Conservation (phyloP, 805 yeast species). For the Lipomyces anomalus region DNA sequence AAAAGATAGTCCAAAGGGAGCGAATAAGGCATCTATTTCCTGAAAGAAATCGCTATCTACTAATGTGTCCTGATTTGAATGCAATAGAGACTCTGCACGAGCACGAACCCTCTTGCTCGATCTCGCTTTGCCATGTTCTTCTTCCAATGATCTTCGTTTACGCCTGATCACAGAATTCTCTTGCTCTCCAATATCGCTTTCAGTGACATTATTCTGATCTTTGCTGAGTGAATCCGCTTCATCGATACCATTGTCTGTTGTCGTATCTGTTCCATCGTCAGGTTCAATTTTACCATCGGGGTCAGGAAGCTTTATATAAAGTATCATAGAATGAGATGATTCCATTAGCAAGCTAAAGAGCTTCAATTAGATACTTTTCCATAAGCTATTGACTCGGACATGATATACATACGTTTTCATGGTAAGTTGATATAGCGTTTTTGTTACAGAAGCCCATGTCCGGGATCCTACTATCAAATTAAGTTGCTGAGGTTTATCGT, state of each 20-base stretch:
- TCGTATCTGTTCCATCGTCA: neutral
- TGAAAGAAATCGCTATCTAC: constrained; percentile 10
- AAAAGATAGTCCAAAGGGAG: constrained; percentile 1
- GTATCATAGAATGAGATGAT: constrained; percentile 1
- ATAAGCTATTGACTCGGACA: neutral
- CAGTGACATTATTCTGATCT: constrained; percentile 1
- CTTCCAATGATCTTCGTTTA: constrained; percentile 14
- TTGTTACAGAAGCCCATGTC: constrained; percentile 13
- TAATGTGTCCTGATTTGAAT: constrained; percentile 17
- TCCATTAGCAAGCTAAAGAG: neutral
- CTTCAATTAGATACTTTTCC: neutral
- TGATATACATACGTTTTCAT: constrained; percentile 2
- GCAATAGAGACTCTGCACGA: constrained; percentile 25
- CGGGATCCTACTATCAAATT: neutral
- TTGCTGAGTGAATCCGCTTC: no score
- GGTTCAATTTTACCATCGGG: no score
- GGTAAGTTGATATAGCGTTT: constrained; percentile 8
- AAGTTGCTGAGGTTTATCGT: neutral
- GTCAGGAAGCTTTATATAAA: constrained; percentile 5
- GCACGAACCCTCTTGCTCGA: constrained; percentile 29
- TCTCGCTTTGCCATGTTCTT: constrained; percentile 13
- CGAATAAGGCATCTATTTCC: constrained; percentile 6
- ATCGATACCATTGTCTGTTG: neutral
- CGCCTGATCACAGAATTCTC: neutral
- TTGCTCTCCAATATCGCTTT: neutral